Conservation (phyloP, 116 monocot species). For the Papilionanthe hybrid region DNA sequence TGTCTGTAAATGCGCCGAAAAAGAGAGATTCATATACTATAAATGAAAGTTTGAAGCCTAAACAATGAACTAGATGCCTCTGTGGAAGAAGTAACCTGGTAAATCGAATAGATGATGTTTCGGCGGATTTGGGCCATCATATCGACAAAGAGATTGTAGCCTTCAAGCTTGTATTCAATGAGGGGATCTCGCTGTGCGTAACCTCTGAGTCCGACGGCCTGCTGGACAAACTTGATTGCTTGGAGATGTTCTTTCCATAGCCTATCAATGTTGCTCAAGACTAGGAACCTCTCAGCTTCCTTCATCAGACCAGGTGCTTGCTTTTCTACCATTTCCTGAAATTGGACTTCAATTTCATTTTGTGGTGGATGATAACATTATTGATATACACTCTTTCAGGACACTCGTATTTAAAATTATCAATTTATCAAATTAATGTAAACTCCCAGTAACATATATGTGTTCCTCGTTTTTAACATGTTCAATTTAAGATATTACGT, state of each 20-base stretch:
- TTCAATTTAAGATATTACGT: not conserved
- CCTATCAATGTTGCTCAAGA: slow-evolving; percentile 88
- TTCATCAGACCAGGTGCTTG: slow-evolving; percentile 90
- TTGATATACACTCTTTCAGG: too few relatives aligned
- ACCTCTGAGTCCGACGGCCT: slow-evolving; percentile 85
- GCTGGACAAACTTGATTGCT: slow-evolving; percentile 90
- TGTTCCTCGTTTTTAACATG: not conserved
- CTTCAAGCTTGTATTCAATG: slow-evolving; percentile 96
- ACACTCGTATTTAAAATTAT: too few relatives aligned
- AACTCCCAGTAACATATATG: too few relatives aligned
- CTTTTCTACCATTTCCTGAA: slow-evolving; percentile 87
- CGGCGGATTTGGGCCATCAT: slow-evolving; percentile 97
- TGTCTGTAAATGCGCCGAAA: too few relatives aligned
- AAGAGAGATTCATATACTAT: too few relatives aligned
- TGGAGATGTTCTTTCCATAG: slow-evolving; percentile 97
- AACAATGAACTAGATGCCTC: not conserved
- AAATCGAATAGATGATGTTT: slow-evolving; percentile 93
- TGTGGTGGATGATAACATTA: not conserved
- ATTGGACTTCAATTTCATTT: slow-evolving; percentile 5
- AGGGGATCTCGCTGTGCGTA: slow-evolving; percentile 95
- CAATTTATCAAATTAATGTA: too few relatives aligned
- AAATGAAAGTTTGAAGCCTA: not conserved
- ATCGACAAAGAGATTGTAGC: slow-evolving; percentile 91
- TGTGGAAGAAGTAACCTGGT: slow-evolving; percentile 52
- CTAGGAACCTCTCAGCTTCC: slow-evolving; percentile 84